Percentiles rank a stretch among this genome's conserved stretches.
phyloP scores from a whole-genome alignment of 176 grass and related monocot species.

The Thalia dealbata region DNA sequence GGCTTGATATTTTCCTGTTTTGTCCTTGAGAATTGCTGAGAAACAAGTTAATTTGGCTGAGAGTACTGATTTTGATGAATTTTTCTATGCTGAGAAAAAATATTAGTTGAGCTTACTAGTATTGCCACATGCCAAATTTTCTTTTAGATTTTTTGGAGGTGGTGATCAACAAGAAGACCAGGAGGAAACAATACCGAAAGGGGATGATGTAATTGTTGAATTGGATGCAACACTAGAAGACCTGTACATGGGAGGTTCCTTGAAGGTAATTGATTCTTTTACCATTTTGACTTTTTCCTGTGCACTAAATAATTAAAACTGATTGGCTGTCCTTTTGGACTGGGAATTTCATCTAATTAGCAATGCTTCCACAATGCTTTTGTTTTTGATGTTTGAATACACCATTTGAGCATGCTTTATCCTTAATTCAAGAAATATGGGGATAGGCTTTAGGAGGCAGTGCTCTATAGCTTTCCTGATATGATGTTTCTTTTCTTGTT shows the following conservation, averaged over 20 bases:
- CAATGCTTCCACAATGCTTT: neutral
- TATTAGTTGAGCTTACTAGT: neutral
- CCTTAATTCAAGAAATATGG: neutral
- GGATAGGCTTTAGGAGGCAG: neutral
- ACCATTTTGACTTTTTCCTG: neutral
- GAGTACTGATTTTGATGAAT: neutral
- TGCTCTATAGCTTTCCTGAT: neutral
- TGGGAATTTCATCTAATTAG: neutral
- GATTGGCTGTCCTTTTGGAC: neutral
- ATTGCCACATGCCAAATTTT: neutral
- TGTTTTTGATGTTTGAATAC: neutral
- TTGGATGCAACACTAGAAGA: slow-evolving; percentile 92
- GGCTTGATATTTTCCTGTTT: neutral
- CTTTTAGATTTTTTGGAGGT: slow-evolving; percentile 79
- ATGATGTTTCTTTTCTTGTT: slow-evolving; percentile 6
- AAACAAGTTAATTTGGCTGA: neutral
- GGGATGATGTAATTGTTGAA: slow-evolving; percentile 94
- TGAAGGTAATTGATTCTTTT: slow-evolving; percentile 76
- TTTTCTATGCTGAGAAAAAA: neutral
- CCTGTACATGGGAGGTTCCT: slow-evolving; percentile 90
- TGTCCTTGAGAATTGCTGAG: neutral
- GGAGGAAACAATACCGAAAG: slow-evolving; percentile 79
- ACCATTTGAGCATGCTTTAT: neutral
- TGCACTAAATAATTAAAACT: neutral
- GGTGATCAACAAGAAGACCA: slow-evolving; percentile 71